Evolutionary conservation across 208 protist genomes (phyloP), one percentile per base, ranked within the genome.

Genomic region (Phytomonas francai): DNA sequence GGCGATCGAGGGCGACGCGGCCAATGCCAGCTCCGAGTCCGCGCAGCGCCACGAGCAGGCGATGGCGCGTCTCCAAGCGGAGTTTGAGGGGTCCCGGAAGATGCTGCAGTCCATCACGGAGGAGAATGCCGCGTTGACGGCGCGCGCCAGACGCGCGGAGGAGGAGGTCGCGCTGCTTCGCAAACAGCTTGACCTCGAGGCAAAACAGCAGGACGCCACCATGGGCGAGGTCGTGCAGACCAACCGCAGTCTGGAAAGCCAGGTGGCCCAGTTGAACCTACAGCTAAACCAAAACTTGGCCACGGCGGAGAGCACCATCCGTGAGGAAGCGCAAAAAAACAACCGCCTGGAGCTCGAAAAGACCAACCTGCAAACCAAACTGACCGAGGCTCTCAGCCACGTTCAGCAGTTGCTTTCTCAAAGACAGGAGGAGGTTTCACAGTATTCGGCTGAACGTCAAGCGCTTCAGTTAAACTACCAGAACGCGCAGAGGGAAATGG

Each of bases 321-420:
- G 84, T 0, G 83, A 83, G 60, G 82, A 93, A 59, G 66, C 69
- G 25, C 76, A 68, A 0, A 70, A 77, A 16, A 72, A 74, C 22
- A 72, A 67, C 14, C 73, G 70, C 34, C 65, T 83, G 36, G 87
- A 90, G 57, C 49, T 87, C 58, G 87, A 93, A 68, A 80, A 80
- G 42, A 81, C 82, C 22, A 70, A 75, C 30, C 69, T 93, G 29
- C 87, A 93, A 42, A 65, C 74, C 0, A 78, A 72, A 57, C 74
- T 93, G n/a, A 65, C 82, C 22, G 84, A 88, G 42, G 59, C 73
- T 9, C 78, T 90, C 54, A 76, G 84, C 67, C 80, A 78, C 11
- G 32, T 93, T 49, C 84, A 93, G 75, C 65, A 74, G 42, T 45
- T 74, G 27, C 74, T 60, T 28, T 54, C 74, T 16, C 70, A 78